Percentiles rank a stretch among this genome's conserved stretches.
These are phyloP conservation scores for Ambrosiella xylebori DNA, from an alignment of 2,329 filamentous ascomycete species.

Conservation along the genomic window DNA sequence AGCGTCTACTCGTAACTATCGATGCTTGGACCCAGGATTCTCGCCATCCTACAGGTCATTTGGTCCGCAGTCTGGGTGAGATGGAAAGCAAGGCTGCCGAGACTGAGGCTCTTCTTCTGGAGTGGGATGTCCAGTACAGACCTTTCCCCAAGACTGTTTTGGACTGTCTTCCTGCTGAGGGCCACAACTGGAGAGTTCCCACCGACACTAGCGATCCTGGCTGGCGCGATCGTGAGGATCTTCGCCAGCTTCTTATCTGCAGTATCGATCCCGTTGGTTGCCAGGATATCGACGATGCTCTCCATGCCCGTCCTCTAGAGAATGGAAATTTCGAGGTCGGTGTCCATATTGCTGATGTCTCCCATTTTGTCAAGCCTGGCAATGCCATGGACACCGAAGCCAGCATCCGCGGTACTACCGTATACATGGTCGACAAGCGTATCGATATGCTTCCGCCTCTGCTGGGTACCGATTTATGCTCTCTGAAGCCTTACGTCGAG, in stretches of 20 bases:
- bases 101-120: slow-evolving; percentile 81
- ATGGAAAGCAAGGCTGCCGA: slow-evolving; percentile 95
- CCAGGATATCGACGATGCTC: slow-evolving; percentile 94
- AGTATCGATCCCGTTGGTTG: slow-evolving; percentile 94
- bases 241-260: slow-evolving; percentile 76
- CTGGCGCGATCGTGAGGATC: slow-evolving; percentile 71
- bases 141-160: slow-evolving; percentile 92
- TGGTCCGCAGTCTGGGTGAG: slow-evolving; percentile 81
- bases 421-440: slow-evolving; percentile 95
- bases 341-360: slow-evolving; percentile 98
- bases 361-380: slow-evolving; percentile 91
- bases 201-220: slow-evolving; percentile 61
- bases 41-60: slow-evolving; percentile 81
- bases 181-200: slow-evolving; percentile 87
- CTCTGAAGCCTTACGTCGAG: slow-evolving; percentile 94
- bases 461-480: slow-evolving; percentile 89
- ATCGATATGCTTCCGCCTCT: slow-evolving; percentile 99
- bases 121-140: slow-evolving; percentile 94
- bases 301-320: slow-evolving; percentile 67
- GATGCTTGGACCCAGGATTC: slow-evolving; percentile 92
- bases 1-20: slow-evolving; percentile 82
- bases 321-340: slow-evolving; percentile 95
- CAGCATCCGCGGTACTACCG: slow-evolving; percentile 82
- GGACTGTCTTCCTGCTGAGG: slow-evolving; percentile 79
- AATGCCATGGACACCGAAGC: slow-evolving; percentile 96